These are phyloP conservation scores for Podaxis sp. DNA, from an alignment of 768 basidiomycete species.

Conservation along the genomic window DNA sequence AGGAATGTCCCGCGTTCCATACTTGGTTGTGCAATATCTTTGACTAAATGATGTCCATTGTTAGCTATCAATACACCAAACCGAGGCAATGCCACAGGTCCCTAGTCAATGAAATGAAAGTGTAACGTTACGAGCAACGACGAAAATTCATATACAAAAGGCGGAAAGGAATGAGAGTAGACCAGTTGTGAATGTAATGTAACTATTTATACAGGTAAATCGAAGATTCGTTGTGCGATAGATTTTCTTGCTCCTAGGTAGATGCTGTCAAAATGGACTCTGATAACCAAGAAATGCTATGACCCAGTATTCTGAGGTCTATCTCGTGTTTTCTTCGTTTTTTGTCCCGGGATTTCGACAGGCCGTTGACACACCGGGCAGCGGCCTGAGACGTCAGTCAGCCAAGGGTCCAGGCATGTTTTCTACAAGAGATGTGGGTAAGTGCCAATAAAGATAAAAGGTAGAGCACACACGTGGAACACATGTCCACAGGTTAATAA, in stretches of 20 bases:
- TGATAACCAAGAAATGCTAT: background rate
- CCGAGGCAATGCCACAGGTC: background rate
- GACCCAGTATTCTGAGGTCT: conserved; percentile 1
- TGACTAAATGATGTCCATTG: background rate
- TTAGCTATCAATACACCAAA: background rate
- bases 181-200: background rate
- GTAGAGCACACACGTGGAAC: conserved; percentile 69
- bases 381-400: conserved; percentile 79
- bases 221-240: background rate
- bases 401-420: conserved; percentile 90
- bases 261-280: background rate
- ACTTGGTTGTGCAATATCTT: too few relatives aligned
- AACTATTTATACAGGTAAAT: background rate
- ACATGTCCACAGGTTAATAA: conserved; percentile 81
- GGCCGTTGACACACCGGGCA: conserved; percentile 86
- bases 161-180: background rate
- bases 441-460: background rate
- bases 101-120: background rate
- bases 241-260: background rate
- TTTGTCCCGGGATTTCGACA: conserved; percentile 51
- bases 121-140: background rate
- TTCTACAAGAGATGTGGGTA: conserved; percentile 42
- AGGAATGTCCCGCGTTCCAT: too few relatives aligned
- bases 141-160: background rate
- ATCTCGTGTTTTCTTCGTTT: conserved; percentile 28